Conservation (phyloP, 2,329 filamentous ascomycete species). For the Calonectria naviculata region DNA sequence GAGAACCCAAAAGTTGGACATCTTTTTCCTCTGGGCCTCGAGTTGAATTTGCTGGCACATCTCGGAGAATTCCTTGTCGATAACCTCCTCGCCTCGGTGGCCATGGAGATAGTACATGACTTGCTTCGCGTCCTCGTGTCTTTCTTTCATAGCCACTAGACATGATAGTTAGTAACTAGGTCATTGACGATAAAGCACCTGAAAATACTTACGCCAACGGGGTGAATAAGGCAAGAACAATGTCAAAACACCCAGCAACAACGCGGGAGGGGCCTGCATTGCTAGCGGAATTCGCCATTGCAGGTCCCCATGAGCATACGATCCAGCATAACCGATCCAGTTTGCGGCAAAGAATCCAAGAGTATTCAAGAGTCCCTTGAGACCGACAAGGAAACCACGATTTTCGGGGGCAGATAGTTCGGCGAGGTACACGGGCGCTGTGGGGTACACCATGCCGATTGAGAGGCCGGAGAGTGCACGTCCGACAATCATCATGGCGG, state of each 20-base stretch:
- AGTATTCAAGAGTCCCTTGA: constrained; percentile 45
- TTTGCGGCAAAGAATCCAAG: constrained; percentile 32
- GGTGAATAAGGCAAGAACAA: constrained; percentile 41
- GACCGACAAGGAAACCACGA: constrained; percentile 54
- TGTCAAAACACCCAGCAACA: constrained; percentile 34
- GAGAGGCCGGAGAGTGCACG: constrained; percentile 55
- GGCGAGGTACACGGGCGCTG: constrained; percentile 48
- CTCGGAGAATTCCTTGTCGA: constrained; percentile 19
- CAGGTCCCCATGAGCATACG: constrained; percentile 43
- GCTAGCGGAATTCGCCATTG: constrained; percentile 51
- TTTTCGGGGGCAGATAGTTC: constrained; percentile 57
- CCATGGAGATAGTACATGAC: constrained; percentile 21
- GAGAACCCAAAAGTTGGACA: constrained; percentile 19
- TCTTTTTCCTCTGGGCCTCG: constrained; percentile 14
- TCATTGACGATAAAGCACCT: fast-evolving
- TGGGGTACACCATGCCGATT: constrained; percentile 47
- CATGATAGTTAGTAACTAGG: not conserved
- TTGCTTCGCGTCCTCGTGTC: constrained; percentile 21
- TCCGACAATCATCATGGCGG: constrained; percentile 54
- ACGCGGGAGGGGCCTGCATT: constrained; percentile 43
- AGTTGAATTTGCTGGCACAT: constrained; percentile 26
- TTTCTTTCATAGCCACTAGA: constrained; percentile 17
- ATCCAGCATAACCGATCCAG: constrained; percentile 41
- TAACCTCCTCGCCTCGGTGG: constrained; percentile 17
- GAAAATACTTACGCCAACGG: constrained; percentile 34